These are phyloP conservation scores for Tylopilus sp. DNA, from an alignment of 1,284 basidiomycete genomes.

Conservation along the genomic window DNA sequence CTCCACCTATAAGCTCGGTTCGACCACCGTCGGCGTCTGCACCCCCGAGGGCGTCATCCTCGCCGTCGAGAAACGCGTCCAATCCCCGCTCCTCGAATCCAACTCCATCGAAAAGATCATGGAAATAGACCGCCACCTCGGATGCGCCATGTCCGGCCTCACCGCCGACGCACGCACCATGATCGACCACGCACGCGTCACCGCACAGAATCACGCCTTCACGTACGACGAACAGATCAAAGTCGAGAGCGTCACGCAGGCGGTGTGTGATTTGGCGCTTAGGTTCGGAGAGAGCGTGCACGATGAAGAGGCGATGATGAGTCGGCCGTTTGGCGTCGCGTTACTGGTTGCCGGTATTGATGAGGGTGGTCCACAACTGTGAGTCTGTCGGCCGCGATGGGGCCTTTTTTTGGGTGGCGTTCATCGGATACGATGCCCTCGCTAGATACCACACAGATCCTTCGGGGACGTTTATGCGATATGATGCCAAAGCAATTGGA, in stretches of 20 bases:
- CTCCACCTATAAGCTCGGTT: slow-evolving; percentile 68
- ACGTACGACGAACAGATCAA: slow-evolving; percentile 97
- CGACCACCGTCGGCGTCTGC: slow-evolving; percentile 91
- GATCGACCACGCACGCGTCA: slow-evolving; percentile 99
- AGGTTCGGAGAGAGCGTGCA: slow-evolving; percentile 98
- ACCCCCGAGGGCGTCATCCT: slow-evolving; percentile 88
- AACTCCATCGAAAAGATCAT: slow-evolving; percentile 99
- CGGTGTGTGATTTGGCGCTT: slow-evolving; percentile 95
- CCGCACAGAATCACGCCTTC: slow-evolving; percentile 92
- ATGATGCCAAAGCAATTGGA: slow-evolving; percentile 98
- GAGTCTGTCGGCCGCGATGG: slow-evolving; percentile 22
- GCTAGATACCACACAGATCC: slow-evolving; percentile 94
- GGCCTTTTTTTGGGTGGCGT: slow-evolving; percentile 4
- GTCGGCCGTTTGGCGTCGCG: slow-evolving; percentile 96
- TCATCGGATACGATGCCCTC: slow-evolving; percentile 2
- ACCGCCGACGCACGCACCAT: slow-evolving; percentile 98
- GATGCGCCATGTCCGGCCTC: slow-evolving; percentile 97
- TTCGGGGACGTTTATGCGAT: slow-evolving; percentile 96
- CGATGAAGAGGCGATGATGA: slow-evolving; percentile 99
- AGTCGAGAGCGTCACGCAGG: slow-evolving; percentile 95
- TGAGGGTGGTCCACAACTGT: slow-evolving; percentile 95
- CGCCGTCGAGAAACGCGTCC: slow-evolving; percentile 97
- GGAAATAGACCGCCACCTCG: slow-evolving; percentile 96
- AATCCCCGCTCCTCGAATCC: slow-evolving; percentile 92
- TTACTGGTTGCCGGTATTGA: slow-evolving; percentile 95